Conservation (phyloP, 257 asterid genomes). For the Solanum okadae region DNA sequence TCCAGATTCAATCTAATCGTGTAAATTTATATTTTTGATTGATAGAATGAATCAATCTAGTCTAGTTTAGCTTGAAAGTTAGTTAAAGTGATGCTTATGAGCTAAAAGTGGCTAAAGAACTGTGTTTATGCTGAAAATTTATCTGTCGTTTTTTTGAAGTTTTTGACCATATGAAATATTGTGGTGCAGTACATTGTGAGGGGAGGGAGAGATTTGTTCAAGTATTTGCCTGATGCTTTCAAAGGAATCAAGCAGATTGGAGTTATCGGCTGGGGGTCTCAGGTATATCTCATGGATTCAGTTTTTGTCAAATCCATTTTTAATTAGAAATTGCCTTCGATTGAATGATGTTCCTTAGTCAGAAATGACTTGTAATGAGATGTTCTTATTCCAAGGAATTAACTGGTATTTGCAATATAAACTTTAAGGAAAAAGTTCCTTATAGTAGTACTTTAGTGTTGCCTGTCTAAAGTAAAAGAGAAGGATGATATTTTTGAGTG, state of each 20-base stretch:
- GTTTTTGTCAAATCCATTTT: neutral
- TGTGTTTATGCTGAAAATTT: neutral
- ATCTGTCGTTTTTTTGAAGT: neutral
- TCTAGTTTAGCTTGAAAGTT: neutral
- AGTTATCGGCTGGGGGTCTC: constrained; percentile 98
- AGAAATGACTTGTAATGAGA: neutral
- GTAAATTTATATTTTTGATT: neutral
- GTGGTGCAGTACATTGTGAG: constrained; percentile 74
- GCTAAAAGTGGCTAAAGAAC: neutral
- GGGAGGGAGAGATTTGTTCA: constrained; percentile 94
- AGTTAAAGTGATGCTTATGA: neutral
- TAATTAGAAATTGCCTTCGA: neutral
- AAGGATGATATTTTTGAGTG: neutral
- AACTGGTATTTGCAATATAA: neutral
- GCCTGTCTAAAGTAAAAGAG: neutral
- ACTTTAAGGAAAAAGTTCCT: neutral
- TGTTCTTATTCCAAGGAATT: neutral
- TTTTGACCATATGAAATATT: neutral
- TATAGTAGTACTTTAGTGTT: neutral
- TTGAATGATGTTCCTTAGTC: neutral
- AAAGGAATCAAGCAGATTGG: constrained; percentile 96
- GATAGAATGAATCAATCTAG: neutral
- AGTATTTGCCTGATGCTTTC: constrained; percentile 75
- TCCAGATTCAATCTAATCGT: neutral
- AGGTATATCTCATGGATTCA: constrained; percentile 27